A percentile compares a stretch with the other conserved stretches of the same genome.
These are phyloP conservation scores for Peterozyma xylosa DNA, from an alignment of 805 yeast genomes.

Conservation along the genomic window DNA sequence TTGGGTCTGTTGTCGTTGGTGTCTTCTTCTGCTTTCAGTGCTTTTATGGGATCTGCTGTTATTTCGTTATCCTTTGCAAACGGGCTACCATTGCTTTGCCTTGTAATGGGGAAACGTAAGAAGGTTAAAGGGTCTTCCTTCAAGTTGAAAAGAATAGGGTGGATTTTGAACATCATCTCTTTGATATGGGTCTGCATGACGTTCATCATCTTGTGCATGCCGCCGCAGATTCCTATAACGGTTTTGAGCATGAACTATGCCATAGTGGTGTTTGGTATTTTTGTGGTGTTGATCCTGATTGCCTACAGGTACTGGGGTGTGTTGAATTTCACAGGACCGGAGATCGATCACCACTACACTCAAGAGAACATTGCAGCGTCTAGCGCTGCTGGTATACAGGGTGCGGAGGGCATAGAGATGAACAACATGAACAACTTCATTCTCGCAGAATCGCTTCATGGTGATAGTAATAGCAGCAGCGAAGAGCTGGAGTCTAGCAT, in stretches of 20 bases:
- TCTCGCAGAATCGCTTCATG: background rate
- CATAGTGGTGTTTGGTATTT: conserved; percentile 46
- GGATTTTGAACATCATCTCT: conserved; percentile 52
- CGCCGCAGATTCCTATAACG: conserved; percentile 54
- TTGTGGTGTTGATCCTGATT: conserved; percentile 39
- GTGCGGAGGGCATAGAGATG: conserved; percentile 1
- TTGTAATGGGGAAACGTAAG: conserved; percentile 48
- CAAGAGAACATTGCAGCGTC: background rate
- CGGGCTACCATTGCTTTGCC: conserved; percentile 65
- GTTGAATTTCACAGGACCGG: conserved; percentile 56
- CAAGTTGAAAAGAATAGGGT: conserved; percentile 56
- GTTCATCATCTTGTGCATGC: conserved; percentile 57
- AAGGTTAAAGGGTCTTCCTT: conserved; percentile 65
- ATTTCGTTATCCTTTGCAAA: conserved; percentile 68
- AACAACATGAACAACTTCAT: background rate
- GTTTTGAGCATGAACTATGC: conserved; percentile 55
- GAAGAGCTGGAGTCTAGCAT: background rate
- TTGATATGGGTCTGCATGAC: conserved; percentile 55
- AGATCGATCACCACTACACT: conserved; percentile 24
- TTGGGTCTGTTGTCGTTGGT: conserved; percentile 61
- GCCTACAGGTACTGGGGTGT: conserved; percentile 57
- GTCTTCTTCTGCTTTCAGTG: conserved; percentile 71
- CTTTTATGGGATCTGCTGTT: conserved; percentile 80
- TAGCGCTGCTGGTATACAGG: no score
- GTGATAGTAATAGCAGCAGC: background rate